Conservation (phyloP, 164 flowering plant species). For the Buxus sempervirens region DNA sequence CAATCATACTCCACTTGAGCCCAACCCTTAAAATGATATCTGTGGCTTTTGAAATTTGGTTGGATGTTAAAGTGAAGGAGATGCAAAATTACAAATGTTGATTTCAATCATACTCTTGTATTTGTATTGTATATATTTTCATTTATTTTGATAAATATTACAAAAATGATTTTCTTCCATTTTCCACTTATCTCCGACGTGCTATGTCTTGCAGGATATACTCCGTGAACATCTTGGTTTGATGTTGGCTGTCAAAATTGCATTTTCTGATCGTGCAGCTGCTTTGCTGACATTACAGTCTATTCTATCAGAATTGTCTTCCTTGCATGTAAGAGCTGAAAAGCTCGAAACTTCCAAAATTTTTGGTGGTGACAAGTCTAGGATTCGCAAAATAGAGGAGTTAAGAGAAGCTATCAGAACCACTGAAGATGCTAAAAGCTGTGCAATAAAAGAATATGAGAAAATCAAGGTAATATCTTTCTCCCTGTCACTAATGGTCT, state of each 20-base stretch:
- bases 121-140: too few relatives aligned
- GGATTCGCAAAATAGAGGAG: slow-evolving; percentile 72
- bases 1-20: too few relatives aligned
- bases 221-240: slow-evolving; percentile 88
- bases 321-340: slow-evolving; percentile 65
- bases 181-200: neutral
- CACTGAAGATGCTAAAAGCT: slow-evolving; percentile 81
- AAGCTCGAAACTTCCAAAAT: slow-evolving; percentile 81
- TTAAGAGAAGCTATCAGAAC: slow-evolving; percentile 66
- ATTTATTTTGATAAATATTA: too few relatives aligned
- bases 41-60: too few relatives aligned
- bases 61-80: too few relatives aligned
- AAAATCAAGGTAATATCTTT: slow-evolving; percentile 67
- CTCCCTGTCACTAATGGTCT: neutral
- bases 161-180: neutral
- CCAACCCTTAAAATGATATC: too few relatives aligned
- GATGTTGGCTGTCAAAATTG: slow-evolving; percentile 77
- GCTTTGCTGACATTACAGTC: slow-evolving; percentile 91
- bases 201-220: slow-evolving; percentile 53
- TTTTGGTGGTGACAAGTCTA: slow-evolving; percentile 86
- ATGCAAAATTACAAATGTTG: too few relatives aligned
- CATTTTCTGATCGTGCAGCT: slow-evolving; percentile 85
- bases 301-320: slow-evolving; percentile 67
- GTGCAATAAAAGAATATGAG: slow-evolving; percentile 77
- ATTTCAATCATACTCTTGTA: too few relatives aligned